Evolutionary conservation across 768 basidiomycete genomes (phyloP).

Genomic region (Tulasnella sp.): DNA sequence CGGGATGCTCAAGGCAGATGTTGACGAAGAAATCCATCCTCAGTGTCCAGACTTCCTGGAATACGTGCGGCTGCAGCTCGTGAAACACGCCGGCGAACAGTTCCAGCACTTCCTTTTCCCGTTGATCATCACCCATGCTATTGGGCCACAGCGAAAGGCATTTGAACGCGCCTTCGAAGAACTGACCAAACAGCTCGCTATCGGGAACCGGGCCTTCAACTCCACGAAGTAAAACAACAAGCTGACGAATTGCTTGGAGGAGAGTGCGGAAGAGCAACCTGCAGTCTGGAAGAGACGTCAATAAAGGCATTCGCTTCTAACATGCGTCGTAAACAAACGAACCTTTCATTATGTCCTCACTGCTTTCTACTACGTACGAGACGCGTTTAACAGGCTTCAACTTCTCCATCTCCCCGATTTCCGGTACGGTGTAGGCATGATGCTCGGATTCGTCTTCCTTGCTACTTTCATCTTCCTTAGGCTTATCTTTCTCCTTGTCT

Average conservation of each 20-base stretch:
- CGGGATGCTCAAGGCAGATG: constrained; percentile 71
- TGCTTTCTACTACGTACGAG: constrained; percentile 75
- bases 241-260: constrained; percentile 83
- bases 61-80: constrained; percentile 87
- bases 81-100: constrained; percentile 73
- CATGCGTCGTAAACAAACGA: constrained; percentile 39
- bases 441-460: constrained; percentile 39
- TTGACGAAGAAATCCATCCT: constrained; percentile 91
- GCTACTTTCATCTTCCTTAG: neutral
- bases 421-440: constrained; percentile 44
- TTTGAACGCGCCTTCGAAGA: constrained; percentile 83
- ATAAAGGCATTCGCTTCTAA: neutral
- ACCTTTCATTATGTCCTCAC: constrained; percentile 83
- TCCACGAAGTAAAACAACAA: constrained; percentile 75
- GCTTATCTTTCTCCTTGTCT: constrained; percentile 37
- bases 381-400: constrained; percentile 79
- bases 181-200: constrained; percentile 80
- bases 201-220: constrained; percentile 79
- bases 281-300: constrained; percentile 59
- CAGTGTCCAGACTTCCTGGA: constrained; percentile 94
- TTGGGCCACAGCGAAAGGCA: constrained; percentile 84
- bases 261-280: constrained; percentile 85
- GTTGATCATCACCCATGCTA: constrained; percentile 51
- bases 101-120: constrained; percentile 80
- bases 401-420: constrained; percentile 77